A percentile compares a stretch with the other conserved stretches of the same genome.
Evolutionary conservation across 2,329 filamentous ascomycete species (phyloP).

Genomic region (Trichophyton mentagrophytes): DNA sequence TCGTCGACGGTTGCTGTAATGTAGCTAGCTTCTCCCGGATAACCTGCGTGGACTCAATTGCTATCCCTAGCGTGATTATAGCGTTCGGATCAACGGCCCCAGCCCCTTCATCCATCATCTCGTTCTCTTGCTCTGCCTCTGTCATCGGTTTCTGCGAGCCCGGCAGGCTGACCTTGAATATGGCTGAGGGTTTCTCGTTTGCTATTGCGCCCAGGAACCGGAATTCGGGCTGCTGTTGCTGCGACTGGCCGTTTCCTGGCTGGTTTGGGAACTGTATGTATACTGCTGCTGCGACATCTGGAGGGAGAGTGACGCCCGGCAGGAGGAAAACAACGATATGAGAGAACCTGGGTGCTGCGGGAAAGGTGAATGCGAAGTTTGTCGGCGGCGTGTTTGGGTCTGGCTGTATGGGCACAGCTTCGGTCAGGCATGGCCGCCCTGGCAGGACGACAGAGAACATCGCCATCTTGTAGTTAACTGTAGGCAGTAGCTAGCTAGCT

Average conservation of each 20-base stretch:
- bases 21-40: conserved; percentile 58
- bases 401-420: conserved; percentile 38
- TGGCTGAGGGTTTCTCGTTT: conserved; percentile 77
- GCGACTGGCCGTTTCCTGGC: conserved; percentile 17
- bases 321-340: conserved; percentile 85
- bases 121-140: conserved; percentile 28
- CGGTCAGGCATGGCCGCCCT: conserved; percentile 47
- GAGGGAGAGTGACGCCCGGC: conserved; percentile 60
- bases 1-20: conserved; percentile 31
- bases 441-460: conserved; percentile 53
- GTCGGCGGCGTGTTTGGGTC: conserved; percentile 44
- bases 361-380: conserved; percentile 57
- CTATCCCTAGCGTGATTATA: conserved; percentile 66
- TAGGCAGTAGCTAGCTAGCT: too few relatives aligned
- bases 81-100: conserved; percentile 22
- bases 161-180: conserved; percentile 58
- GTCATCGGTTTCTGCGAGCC: conserved; percentile 12
- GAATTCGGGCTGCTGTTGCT: conserved; percentile 43
- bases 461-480: not conserved
- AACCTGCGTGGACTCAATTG: conserved; percentile 60
- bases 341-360: conserved; percentile 44
- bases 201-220: conserved; percentile 80
- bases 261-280: conserved; percentile 61
- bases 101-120: conserved; percentile 38
- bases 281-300: conserved; percentile 70